Base-by-base conservation (phyloP, 1,139 yeast genomes). In the Yamadazyma spencermartinsiae region DNA sequence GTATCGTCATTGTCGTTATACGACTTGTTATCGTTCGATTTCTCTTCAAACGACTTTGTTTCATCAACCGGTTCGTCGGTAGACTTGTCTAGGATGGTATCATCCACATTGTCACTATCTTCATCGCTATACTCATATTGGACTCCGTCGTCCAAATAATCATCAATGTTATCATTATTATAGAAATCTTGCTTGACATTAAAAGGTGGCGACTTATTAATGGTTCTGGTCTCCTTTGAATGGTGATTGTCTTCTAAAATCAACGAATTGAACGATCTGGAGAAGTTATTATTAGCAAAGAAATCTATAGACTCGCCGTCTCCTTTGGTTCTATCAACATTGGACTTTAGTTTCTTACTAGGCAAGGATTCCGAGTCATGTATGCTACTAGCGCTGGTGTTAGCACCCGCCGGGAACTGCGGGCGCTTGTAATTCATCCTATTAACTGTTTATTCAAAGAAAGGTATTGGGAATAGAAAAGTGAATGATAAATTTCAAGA, bases 121-220 rank as follows among this genome's bases (percentile, higher is more conserved):
- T 41, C 44, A 5, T 21, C 26, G 11, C 12, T 34, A 12, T 49
- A 7, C 9, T 23, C n/a, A 11, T 23, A 11, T 11, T 11, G 12
- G n/a, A n/a, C 52, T 4, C 32, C 41, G 23, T 33, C 38, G 31
- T 46, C 56, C 27, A 44, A 27, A 18, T 25, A 44, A 4, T 40
- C 58, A 35, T 63, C 65, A 2, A 61, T 55, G 26, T 51, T 53
- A 33, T 60, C 67, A 32, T 51, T 51, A 16, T 18, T 26, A 36
- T 54, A 52, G n/a, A 45, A 47, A 41, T 61, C 66, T 31, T 60
- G 61, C 38, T 68, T 67, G 36, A 67, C 58, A 42, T 67, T 68
- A 50, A 70, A 70, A 1, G 74, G 74, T n/a, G 75, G 76, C 9
- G 72, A 65, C 44, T 68, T 68, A 46, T 65, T 67, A 33, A 68